phyloP scores from a whole-genome alignment of 202 grass and related monocot species.

The Brachypodium distachyon region DNA sequence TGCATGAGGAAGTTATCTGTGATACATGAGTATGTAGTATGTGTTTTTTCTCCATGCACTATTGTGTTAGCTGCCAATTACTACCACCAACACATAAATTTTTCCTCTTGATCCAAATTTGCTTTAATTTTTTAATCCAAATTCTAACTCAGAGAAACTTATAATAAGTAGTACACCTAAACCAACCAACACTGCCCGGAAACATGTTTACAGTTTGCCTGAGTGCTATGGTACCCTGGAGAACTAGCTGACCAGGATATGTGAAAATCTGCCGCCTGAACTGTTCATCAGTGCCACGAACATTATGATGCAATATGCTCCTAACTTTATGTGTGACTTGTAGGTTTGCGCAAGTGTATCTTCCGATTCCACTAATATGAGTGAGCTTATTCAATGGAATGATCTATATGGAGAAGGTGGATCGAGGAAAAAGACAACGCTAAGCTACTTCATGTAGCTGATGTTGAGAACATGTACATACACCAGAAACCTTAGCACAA shows the following conservation, averaged over 20 bases:
- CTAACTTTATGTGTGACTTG: constrained; percentile 13
- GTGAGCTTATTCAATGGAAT: constrained; percentile 82
- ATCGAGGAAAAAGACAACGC: constrained; percentile 72
- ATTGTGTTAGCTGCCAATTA: background rate
- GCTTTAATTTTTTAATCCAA: background rate
- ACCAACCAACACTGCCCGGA: background rate
- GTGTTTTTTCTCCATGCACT: background rate
- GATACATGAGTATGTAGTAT: background rate
- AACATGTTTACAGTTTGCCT: background rate
- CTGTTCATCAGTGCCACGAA: background rate
- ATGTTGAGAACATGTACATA: constrained; percentile 35
- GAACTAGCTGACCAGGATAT: background rate
- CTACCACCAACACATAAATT: background rate
- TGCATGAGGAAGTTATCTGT: background rate
- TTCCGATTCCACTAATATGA: constrained; percentile 84
- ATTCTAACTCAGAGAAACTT: background rate
- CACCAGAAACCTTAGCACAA: constrained; percentile 9
- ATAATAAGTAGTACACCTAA: background rate
- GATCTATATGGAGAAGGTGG: constrained; percentile 87
- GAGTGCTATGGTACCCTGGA: background rate
- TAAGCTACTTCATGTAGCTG: constrained; percentile 90
- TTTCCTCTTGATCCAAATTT: background rate
- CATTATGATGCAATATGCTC: background rate
- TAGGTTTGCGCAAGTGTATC: constrained; percentile 84
- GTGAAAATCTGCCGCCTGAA: background rate